Percentiles rank a stretch among this genome's conserved stretches.
phyloP scores from a whole-genome alignment of 495 filamentous ascomycete species.

The Friedmanniomyces endolithicus region DNA sequence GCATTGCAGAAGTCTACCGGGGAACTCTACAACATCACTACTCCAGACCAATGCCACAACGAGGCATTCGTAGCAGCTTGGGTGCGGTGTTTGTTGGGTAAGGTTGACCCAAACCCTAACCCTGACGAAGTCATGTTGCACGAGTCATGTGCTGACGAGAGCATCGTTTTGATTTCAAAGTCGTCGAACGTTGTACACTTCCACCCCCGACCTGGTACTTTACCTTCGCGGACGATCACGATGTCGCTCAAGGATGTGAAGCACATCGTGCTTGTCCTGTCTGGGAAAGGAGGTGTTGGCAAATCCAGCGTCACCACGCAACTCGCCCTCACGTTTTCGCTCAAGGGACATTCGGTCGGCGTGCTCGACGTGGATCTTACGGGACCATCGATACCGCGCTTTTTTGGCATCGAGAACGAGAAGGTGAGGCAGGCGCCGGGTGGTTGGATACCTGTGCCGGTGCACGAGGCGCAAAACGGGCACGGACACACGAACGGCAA shows the following conservation, averaged over 20 bases:
- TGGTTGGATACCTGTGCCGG: constrained; percentile 79
- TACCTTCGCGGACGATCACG: not conserved
- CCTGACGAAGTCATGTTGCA: too few species aligned
- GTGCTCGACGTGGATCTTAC: constrained; percentile 95
- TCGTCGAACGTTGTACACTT: too few species aligned
- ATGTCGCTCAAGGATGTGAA: constrained; percentile 34
- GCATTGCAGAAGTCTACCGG: too few species aligned
- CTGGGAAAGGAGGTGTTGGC: constrained; percentile 93
- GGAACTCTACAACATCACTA: too few species aligned
- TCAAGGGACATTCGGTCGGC: constrained; percentile 73
- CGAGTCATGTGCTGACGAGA: too few species aligned
- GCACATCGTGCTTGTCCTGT: constrained; percentile 53
- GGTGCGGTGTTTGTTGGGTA: too few species aligned
- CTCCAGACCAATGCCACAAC: too few species aligned
- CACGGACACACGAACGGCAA: constrained; percentile 20
- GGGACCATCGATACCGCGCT: constrained; percentile 86
- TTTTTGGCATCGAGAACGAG: constrained; percentile 75
- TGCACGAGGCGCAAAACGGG: constrained; percentile 43
- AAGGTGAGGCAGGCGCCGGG: constrained; percentile 82
- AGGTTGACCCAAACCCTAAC: too few species aligned
- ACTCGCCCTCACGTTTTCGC: constrained; percentile 78
- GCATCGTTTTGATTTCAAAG: too few species aligned
- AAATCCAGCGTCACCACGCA: constrained; percentile 96
- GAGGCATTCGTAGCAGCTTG: too few species aligned
- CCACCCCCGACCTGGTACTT: too few species aligned